phyloP scores from a whole-genome alignment of 169 alveolate species.

The Plasmodium sp. region DNA sequence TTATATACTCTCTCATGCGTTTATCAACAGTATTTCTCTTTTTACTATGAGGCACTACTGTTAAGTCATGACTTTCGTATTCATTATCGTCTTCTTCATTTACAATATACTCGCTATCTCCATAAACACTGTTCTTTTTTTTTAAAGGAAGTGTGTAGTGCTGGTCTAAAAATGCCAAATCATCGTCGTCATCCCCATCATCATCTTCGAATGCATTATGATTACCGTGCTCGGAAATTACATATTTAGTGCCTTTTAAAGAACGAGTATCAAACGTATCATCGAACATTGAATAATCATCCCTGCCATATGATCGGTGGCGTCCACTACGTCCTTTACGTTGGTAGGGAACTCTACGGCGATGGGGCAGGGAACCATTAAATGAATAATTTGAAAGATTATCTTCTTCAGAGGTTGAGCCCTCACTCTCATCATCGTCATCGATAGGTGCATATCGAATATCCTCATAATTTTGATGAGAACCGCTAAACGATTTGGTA shows the following conservation, averaged over 20 bases:
- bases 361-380: neutral
- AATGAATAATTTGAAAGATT: neutral
- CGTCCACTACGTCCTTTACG: neutral
- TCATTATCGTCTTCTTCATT: neutral
- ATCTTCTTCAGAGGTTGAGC: neutral
- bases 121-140: neutral
- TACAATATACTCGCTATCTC: neutral
- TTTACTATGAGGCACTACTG: neutral
- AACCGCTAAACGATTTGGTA: neutral
- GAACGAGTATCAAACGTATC: neutral
- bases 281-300: neutral
- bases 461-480: neutral
- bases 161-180: neutral
- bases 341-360: neutral
- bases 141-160: neutral
- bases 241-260: neutral
- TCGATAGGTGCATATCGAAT: neutral
- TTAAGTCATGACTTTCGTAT: neutral
- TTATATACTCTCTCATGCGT: neutral
- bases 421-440: constrained; percentile 7
- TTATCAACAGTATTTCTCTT: neutral
- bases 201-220: neutral
- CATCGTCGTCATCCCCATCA: neutral
- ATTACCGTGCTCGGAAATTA: neutral
- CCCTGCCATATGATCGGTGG: neutral